Evolutionary conservation across 768 basidiomycete genomes (phyloP).

Genomic region (Tricholoma furcatifolium): DNA sequence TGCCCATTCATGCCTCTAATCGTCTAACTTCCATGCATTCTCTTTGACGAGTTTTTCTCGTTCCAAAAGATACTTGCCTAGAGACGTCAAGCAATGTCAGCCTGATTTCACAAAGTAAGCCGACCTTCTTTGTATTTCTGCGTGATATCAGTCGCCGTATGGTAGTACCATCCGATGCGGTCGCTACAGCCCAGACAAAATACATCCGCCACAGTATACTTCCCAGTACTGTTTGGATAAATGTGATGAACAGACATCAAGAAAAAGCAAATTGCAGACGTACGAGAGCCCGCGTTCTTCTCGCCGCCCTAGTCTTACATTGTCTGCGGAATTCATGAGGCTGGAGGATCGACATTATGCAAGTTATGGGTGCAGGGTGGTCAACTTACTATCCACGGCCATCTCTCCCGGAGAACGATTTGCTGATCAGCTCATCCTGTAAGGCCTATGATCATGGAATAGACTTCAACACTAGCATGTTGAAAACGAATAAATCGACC

Average conservation of each 20-base stretch:
- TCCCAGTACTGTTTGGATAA: slow-evolving; percentile 60
- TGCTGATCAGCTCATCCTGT: slow-evolving; percentile 84
- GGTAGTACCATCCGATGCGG: slow-evolving; percentile 80
- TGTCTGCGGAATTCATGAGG: slow-evolving; percentile 74
- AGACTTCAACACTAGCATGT: not conserved
- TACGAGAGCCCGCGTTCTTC: slow-evolving; percentile 78
- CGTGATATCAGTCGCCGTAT: slow-evolving; percentile 69
- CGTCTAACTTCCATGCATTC: slow-evolving; percentile 73
- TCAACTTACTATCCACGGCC: slow-evolving; percentile 73
- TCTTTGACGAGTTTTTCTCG: slow-evolving; percentile 79
- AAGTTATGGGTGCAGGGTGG: not conserved
- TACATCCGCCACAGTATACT: slow-evolving; percentile 79
- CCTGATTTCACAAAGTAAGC: slow-evolving; percentile 11
- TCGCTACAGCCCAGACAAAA: slow-evolving; percentile 81
- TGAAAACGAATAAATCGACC: slow-evolving; percentile 22
- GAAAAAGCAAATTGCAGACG: slow-evolving; percentile 6
- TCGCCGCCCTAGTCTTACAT: slow-evolving; percentile 68
- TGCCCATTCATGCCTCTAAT: slow-evolving; percentile 12
- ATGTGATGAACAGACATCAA: slow-evolving; percentile 1
- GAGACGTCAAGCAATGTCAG: not conserved
- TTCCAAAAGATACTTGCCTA: slow-evolving; percentile 82
- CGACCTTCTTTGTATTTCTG: slow-evolving; percentile 88
- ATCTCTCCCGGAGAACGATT: slow-evolving; percentile 80
- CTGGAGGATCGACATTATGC: slow-evolving; percentile 32
- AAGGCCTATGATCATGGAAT: slow-evolving; percentile 46